These are phyloP conservation scores for Xylogone sp. DNA, from an alignment of 2,329 filamentous ascomycete species.

Conservation along the genomic window DNA sequence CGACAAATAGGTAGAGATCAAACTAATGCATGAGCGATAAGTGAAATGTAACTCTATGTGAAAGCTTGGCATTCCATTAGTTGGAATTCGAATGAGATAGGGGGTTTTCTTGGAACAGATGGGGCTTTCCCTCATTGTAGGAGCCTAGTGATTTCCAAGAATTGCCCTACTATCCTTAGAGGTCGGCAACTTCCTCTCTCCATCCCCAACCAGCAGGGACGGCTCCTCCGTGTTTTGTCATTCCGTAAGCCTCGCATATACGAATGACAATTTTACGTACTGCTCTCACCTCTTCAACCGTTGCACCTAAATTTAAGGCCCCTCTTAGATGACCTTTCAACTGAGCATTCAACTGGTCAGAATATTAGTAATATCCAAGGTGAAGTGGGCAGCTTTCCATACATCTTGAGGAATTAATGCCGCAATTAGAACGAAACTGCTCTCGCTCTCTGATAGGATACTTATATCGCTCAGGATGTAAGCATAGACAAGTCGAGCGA, in stretches of 20 bases:
- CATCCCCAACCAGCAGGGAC: conserved; percentile 41
- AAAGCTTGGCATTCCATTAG: background rate
- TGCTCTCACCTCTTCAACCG: conserved; percentile 43
- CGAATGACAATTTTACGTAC: conserved; percentile 41
- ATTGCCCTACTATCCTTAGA: conserved; percentile 14
- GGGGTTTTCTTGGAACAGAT: background rate
- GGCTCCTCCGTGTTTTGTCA: conserved; percentile 34
- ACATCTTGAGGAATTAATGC: conserved; percentile 49
- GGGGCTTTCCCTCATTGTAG: background rate
- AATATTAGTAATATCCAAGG: conserved; percentile 5
- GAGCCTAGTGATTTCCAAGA: background rate
- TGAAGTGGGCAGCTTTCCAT: conserved; percentile 14
- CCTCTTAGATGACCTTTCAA: conserved; percentile 50
- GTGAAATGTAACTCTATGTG: background rate
- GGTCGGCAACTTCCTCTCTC: conserved; percentile 39
- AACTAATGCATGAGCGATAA: background rate
- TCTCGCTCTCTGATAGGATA: conserved; percentile 42
- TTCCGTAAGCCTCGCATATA: conserved; percentile 44
- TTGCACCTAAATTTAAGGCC: conserved; percentile 46
- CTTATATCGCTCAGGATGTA: conserved; percentile 44
- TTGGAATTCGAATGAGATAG: background rate
- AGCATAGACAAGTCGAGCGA: conserved; percentile 45
- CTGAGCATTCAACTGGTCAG: conserved; percentile 45
- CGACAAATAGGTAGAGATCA: background rate
- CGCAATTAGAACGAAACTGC: conserved; percentile 47